Percentiles rank a stretch among this genome's conserved stretches.
Evolutionary conservation across 495 filamentous ascomycete genomes (phyloP).

Genomic region (Lophiotrema nucula): DNA sequence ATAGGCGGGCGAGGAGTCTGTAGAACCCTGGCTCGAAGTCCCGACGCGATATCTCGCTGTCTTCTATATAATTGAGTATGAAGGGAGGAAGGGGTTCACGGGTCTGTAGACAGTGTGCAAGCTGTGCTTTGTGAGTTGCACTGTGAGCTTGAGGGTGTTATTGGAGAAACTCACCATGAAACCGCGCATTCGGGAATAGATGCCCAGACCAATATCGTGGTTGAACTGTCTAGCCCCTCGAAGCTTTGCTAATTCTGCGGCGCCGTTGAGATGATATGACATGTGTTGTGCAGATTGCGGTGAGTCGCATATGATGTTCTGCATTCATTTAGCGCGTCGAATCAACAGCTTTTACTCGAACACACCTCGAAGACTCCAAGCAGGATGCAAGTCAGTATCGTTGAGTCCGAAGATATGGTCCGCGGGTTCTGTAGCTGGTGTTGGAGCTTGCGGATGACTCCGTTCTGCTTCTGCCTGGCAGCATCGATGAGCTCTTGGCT

Average conservation of each 20-base stretch:
- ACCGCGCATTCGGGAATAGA: constrained; percentile 1
- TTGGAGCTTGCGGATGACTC: constrained; percentile 10
- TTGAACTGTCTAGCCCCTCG: not conserved
- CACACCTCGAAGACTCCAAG: constrained; percentile 8
- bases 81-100: constrained; percentile 10
- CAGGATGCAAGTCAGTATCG: constrained; percentile 12
- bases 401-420: not conserved
- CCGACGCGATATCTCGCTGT: constrained; percentile 1
- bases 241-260: not conserved
- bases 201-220: not conserved
- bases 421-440: constrained; percentile 9
- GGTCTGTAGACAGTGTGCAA: constrained; percentile 11
- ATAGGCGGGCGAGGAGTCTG: constrained; percentile 7
- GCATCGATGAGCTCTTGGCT: constrained; percentile 1
- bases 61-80: not conserved
- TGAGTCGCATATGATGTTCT: constrained; percentile 10
- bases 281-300: not conserved
- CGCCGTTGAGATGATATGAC: constrained; percentile 9
- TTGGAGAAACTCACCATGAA: not conserved
- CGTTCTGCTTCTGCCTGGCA: constrained; percentile 11
- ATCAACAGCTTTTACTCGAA: not conserved
- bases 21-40: constrained; percentile 12
- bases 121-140: not conserved
- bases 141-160: not conserved
- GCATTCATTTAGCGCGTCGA: not conserved